Conservation (phyloP, 352 stramenopile species). For the Pythium aristosporum region DNA sequence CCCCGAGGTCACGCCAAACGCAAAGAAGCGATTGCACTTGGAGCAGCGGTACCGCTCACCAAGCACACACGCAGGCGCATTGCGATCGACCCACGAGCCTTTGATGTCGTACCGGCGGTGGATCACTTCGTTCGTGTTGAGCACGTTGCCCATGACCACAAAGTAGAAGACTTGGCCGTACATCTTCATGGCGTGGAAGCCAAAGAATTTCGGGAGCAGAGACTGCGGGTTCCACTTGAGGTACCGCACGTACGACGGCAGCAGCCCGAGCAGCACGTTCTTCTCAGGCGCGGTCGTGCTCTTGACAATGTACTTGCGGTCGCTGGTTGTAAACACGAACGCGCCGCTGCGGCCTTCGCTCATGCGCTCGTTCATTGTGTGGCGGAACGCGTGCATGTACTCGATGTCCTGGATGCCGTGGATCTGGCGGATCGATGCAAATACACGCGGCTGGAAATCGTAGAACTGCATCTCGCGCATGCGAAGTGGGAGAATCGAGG, state of each 20-base stretch:
- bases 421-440: constrained; percentile 70
- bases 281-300: constrained; percentile 82
- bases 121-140: constrained; percentile 82
- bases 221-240: constrained; percentile 87
- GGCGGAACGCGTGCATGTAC: constrained; percentile 77
- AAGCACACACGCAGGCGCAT: constrained; percentile 69
- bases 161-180: constrained; percentile 92
- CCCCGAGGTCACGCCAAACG: constrained; percentile 48
- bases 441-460: constrained; percentile 81
- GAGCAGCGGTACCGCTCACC: constrained; percentile 80
- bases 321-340: constrained; percentile 90
- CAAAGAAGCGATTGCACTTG: constrained; percentile 86
- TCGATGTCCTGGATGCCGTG: constrained; percentile 70
- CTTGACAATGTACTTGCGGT: constrained; percentile 91
- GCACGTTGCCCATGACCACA: constrained; percentile 91
- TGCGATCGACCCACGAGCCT: constrained; percentile 87
- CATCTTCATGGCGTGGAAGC: constrained; percentile 90
- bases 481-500: constrained; percentile 65
- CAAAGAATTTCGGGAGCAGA: constrained; percentile 88
- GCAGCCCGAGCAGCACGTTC: constrained; percentile 69
- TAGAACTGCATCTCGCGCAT: constrained; percentile 89
- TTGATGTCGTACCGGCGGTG: constrained; percentile 92
- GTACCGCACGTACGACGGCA: constrained; percentile 85
- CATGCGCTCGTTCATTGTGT: constrained; percentile 88
- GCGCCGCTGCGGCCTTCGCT: constrained; percentile 85